Percentiles rank a stretch among this genome's conserved stretches.
These are phyloP conservation scores for Colletotrichum euphorbiae DNA, from an alignment of 2,329 filamentous ascomycete genomes.

Conservation along the genomic window DNA sequence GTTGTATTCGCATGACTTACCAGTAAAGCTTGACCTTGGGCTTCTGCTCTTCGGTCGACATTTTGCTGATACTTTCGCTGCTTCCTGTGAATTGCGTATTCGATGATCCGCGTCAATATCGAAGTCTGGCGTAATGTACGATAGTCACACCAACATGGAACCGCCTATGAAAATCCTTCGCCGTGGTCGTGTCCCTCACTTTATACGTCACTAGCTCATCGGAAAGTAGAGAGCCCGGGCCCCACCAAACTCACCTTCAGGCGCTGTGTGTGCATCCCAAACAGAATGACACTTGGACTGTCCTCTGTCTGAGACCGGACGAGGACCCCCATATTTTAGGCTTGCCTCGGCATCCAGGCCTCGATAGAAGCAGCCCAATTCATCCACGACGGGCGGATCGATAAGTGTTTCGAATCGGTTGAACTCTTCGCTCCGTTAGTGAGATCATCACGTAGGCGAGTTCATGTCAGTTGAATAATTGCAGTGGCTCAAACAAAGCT, in stretches of 20 bases:
- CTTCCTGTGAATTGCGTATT: neutral
- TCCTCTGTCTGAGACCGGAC: constrained; percentile 4
- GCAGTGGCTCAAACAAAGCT: too few relatives aligned
- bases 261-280: constrained; percentile 11
- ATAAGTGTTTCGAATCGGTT: constrained; percentile 3
- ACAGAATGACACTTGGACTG: constrained; percentile 22
- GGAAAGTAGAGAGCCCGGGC: constrained; percentile 30
- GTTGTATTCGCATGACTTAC: constrained; percentile 51
- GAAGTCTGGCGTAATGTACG: too few relatives aligned
- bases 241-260: constrained; percentile 28
- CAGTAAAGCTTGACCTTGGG: constrained; percentile 74
- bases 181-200: constrained; percentile 20
- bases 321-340: constrained; percentile 29
- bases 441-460: neutral
- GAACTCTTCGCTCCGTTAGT: constrained; percentile 7
- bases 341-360: constrained; percentile 22
- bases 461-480: neutral
- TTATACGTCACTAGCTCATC: constrained; percentile 35
- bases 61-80: neutral
- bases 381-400: neutral
- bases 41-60: constrained; percentile 47
- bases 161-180: neutral
- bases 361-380: constrained; percentile 15
- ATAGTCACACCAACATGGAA: neutral
- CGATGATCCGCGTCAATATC: too few relatives aligned